Evolutionary conservation across 2,329 filamentous ascomycete species (phyloP).

Genomic region (Aureobasidium namibiae): DNA sequence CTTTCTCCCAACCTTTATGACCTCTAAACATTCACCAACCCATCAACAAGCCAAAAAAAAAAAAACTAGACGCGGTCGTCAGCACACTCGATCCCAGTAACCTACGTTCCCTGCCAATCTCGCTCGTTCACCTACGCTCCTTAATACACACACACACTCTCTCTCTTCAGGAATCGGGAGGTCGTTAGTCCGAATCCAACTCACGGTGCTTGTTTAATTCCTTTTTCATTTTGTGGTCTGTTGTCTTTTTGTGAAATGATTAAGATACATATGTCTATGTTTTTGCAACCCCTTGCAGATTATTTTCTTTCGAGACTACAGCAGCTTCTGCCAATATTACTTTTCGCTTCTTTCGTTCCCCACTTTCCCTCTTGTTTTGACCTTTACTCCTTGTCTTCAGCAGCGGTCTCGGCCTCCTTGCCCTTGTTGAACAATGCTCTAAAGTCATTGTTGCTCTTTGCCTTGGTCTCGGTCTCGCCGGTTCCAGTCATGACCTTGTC

Average conservation of each 20-base stretch:
- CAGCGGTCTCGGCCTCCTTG: slow-evolving; percentile 17
- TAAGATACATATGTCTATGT: not conserved
- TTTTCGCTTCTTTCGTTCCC: not conserved
- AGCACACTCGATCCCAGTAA: too few species aligned
- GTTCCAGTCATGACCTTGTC: slow-evolving; percentile 6
- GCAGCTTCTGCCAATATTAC: not conserved
- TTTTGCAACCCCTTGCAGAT: not conserved
- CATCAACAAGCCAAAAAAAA: too few species aligned
- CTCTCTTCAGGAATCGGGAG: too few species aligned
- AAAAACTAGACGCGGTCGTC: too few species aligned
- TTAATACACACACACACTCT: too few species aligned
- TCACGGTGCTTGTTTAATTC: not conserved
- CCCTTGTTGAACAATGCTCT: slow-evolving; percentile 44
- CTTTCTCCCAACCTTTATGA: too few species aligned
- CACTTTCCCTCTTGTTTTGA: not conserved
- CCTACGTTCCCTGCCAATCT: too few species aligned
- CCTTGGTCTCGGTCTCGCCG: not conserved
- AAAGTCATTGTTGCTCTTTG: slow-evolving; percentile 52
- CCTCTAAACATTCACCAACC: too few species aligned
- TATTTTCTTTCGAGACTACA: not conserved
- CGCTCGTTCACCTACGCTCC: too few species aligned
- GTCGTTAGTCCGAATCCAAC: not conserved
- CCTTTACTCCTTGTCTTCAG: not conserved
- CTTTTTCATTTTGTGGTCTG: not conserved
- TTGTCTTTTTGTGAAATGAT: too few species aligned